Evolutionary conservation across 495 filamentous ascomycete genomes (phyloP).

Genomic region (Penicillium pancosmium): DNA sequence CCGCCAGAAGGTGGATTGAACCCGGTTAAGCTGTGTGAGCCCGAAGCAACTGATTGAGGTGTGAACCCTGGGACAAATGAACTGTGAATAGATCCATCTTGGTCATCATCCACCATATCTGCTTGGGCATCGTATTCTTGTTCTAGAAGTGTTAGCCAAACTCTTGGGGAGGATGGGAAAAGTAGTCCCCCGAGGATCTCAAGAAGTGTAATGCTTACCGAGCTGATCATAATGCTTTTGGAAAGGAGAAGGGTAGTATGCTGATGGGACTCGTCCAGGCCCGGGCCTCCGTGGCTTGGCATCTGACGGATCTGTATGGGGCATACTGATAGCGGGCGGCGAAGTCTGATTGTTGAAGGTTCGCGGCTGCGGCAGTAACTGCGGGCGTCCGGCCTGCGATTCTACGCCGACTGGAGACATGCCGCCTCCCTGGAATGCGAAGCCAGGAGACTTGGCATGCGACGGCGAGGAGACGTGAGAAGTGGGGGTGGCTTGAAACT

Average conservation of each 20-base stretch:
- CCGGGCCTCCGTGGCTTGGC: constrained; percentile 39
- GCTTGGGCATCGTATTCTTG: constrained; percentile 98
- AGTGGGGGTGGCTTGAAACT: constrained; percentile 78
- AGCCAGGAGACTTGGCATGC: constrained; percentile 70
- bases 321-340: constrained; percentile 45
- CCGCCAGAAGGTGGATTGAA: constrained; percentile 43
- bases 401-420: constrained; percentile 71
- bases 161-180: neutral
- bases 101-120: constrained; percentile 88
- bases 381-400: constrained; percentile 55
- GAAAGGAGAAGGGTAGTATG: constrained; percentile 82
- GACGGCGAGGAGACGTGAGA: constrained; percentile 79
- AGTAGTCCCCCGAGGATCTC: too few relatives aligned
- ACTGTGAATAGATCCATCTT: constrained; percentile 67
- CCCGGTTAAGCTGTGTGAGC: constrained; percentile 41
- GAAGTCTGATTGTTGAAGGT: constrained; percentile 42
- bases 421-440: constrained; percentile 67
- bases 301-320: constrained; percentile 42
- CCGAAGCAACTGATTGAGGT: constrained; percentile 44
- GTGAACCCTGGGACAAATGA: constrained; percentile 66
- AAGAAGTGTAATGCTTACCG: constrained; percentile 65
- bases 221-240: constrained; percentile 96
- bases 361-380: constrained; percentile 48
- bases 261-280: constrained; percentile 43
- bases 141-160: constrained; percentile 61